A percentile compares a stretch with the other conserved stretches of the same genome.
Conservation (phyloP, 1,284 basidiomycete genomes). For the Uromyces viciae-fabae region DNA sequence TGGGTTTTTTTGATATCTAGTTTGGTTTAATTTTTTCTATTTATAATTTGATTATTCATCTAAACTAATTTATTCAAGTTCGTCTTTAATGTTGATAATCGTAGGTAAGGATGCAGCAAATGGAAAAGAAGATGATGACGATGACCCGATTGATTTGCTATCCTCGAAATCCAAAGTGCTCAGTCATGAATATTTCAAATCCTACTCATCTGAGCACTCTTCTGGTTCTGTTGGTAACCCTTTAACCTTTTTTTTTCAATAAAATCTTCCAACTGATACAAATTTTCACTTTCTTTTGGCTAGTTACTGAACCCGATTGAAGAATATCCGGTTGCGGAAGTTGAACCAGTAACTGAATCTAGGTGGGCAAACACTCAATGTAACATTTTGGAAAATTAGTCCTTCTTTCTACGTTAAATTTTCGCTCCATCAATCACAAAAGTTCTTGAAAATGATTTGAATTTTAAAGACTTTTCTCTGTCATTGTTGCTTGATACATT, state of each 20-base stretch:
- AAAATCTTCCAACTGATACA: background rate
- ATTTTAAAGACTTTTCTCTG: background rate
- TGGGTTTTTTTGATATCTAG: too few relatives aligned
- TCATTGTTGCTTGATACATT: background rate
- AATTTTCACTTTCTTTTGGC: background rate
- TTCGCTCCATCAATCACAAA: background rate
- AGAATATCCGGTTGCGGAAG: background rate
- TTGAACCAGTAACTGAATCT: background rate
- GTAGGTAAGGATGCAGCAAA: background rate
- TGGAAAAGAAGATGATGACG: background rate
- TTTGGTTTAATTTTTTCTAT: too few relatives aligned
- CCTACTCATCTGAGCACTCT: background rate
- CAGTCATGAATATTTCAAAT: slow-evolving; percentile 3
- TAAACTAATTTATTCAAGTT: too few relatives aligned
- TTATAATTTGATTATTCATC: too few relatives aligned
- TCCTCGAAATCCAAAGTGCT: slow-evolving; percentile 11
- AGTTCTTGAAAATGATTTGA: background rate
- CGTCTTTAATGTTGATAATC: too few relatives aligned
- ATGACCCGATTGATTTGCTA: slow-evolving; percentile 17
- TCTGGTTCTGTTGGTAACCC: background rate
- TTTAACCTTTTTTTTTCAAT: background rate
- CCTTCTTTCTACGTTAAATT: too few relatives aligned
- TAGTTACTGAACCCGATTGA: slow-evolving; percentile 18
- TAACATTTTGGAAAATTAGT: too few relatives aligned
- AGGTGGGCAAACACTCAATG: background rate